These are phyloP conservation scores for Lactarius trivialis DNA, from an alignment of 768 basidiomycete species.

Conservation along the genomic window DNA sequence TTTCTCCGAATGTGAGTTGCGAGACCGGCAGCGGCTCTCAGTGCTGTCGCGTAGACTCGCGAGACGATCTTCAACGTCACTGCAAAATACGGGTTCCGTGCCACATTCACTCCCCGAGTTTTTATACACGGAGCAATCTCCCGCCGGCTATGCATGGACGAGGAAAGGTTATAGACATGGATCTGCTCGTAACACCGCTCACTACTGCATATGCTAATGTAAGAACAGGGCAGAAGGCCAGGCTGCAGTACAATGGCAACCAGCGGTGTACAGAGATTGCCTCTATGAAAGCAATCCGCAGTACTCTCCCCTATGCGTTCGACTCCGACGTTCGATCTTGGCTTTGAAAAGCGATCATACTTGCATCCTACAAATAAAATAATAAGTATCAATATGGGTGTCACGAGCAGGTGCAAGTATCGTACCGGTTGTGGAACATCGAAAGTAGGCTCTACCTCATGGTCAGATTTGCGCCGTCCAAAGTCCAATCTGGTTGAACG, in stretches of 20 bases:
- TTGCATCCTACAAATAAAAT: background rate
- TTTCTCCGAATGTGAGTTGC: too few species aligned
- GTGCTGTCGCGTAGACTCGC: constrained; percentile 56
- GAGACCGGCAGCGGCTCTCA: too few species aligned
- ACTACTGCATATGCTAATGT: background rate
- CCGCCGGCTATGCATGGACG: constrained; percentile 59
- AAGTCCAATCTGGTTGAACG: background rate
- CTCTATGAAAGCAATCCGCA: background rate
- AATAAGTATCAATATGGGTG: background rate
- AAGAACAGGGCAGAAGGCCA: background rate
- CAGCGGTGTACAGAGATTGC: background rate
- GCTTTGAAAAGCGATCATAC: background rate
- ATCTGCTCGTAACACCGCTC: background rate
- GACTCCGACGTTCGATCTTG: too few species aligned
- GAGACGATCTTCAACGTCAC: constrained; percentile 64
- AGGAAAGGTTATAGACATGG: constrained; percentile 69
- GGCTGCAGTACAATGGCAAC: too few species aligned
- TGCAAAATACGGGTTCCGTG: constrained; percentile 52
- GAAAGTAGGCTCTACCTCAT: background rate
- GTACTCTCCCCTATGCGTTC: too few species aligned
- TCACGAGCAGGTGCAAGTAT: too few species aligned
- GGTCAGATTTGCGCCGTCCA: background rate
- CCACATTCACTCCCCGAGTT: constrained; percentile 60
- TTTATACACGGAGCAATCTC: too few species aligned
- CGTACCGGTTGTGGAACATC: too few species aligned